Evolutionary conservation across 345 rosid genomes (phyloP), one percentile per base, ranked within the genome.

Genomic region (Arabidopsis arenosa): DNA sequence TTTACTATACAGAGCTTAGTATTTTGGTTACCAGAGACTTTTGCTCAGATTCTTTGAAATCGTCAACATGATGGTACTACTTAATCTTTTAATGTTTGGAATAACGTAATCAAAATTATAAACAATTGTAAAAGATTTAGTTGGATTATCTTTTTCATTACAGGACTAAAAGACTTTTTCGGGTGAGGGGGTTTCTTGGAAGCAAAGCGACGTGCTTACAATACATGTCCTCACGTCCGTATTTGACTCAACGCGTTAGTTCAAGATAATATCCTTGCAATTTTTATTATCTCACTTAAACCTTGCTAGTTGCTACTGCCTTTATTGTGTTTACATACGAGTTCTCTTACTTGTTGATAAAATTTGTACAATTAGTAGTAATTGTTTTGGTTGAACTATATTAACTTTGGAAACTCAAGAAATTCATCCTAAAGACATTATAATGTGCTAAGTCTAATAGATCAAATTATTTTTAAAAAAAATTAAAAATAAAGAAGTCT

Each of bases 191-290:
- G 36, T 70, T 76, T 21, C 75, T 76, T 70, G 75, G 23, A 63
- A 76, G 55, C 75, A 55, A 70, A 55, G 80, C 71, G 5, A 70
- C 80, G 71, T 76, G 80, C 70, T 26, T 76, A 70, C 70, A 35
- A 30, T 75, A 69, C 72, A 36, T 63, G 66, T 55, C 18, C 35
- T 76, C 80, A 76, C 71, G 66, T 70, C 28, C 44, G 26, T 36
- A 17, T 63, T 11, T 12, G 30, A 36, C 71, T 54, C 80, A 44
- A 62, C 59, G 79, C 79, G 74, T 68, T 59, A 6, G 13, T 7
- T 75, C 61, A 48, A 17, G 15, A 28, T 17, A 21, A 21, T 64
- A 30, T 41, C 41, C 9, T 39, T 10, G 11, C 39, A 61, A 12
- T 51, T 72, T 28, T 43, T 11, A 9, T 3, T 1, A 12, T 43